phyloP scores from a whole-genome alignment of 108 stramenopile species.

The Craspedostauros australis region DNA sequence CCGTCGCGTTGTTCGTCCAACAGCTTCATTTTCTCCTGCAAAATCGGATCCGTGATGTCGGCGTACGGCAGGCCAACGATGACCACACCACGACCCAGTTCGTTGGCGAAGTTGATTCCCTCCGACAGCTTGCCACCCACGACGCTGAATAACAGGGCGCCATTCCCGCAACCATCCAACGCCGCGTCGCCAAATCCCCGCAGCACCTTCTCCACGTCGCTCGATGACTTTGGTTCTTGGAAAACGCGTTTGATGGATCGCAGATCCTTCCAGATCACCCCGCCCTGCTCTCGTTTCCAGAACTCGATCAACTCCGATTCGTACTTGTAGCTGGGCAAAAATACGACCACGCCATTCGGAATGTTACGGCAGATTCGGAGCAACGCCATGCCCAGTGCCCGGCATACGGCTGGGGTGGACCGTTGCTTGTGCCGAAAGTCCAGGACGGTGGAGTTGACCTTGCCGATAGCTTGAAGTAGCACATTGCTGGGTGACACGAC shows the following conservation, averaged over 20 bases:
- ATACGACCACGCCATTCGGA: slow-evolving; percentile 91
- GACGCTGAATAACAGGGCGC: slow-evolving; percentile 90
- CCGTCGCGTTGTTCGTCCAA: slow-evolving; percentile 24
- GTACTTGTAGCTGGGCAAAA: slow-evolving; percentile 91
- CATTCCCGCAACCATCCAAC: slow-evolving; percentile 16
- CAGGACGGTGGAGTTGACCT: slow-evolving; percentile 25
- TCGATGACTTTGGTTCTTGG: slow-evolving; percentile 79
- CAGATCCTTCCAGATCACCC: slow-evolving; percentile 41
- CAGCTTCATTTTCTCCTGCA: slow-evolving; percentile 87
- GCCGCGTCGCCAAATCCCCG: slow-evolving; percentile 54
- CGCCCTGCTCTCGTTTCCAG: slow-evolving; percentile 73
- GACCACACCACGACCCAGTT: slow-evolving; percentile 92
- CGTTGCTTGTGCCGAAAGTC: slow-evolving; percentile 82
- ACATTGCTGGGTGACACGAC: slow-evolving; percentile 77
- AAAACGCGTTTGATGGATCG: slow-evolving; percentile 48
- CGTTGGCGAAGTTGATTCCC: slow-evolving; percentile 98
- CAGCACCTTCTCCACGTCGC: slow-evolving; percentile 74
- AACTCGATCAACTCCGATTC: slow-evolving; percentile 71
- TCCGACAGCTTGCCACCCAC: slow-evolving; percentile 98
- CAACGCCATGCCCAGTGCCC: slow-evolving; percentile 81
- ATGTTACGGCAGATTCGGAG: slow-evolving; percentile 55
- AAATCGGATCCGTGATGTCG: slow-evolving; percentile 89
- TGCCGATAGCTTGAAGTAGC: slow-evolving; percentile 20
- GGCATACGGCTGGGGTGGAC: slow-evolving; percentile 37
- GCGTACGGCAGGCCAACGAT: slow-evolving; percentile 98